Evolutionary conservation across 2,329 filamentous ascomycete species (phyloP).

Genomic region (Mycocentrospora acerina): DNA sequence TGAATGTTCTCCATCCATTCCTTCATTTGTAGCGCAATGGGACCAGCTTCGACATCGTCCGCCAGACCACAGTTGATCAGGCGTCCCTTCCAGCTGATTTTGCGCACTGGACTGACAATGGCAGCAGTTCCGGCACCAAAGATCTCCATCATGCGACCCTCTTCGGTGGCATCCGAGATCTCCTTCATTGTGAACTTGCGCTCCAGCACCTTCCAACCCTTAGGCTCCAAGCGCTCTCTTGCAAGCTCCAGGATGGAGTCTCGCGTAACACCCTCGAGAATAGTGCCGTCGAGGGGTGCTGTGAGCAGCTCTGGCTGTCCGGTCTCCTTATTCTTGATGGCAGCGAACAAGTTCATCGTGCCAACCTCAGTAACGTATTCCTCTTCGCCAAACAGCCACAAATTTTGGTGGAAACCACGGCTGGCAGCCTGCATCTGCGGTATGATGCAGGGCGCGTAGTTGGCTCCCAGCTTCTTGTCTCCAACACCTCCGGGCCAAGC

Average conservation of each 20-base stretch:
- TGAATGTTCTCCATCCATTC: conserved; percentile 95
- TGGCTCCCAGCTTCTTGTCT: conserved; percentile 97
- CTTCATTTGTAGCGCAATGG: conserved; percentile 85
- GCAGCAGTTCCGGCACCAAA: conserved; percentile 94
- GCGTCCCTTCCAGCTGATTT: conserved; percentile 84
- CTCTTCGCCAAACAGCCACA: conserved; percentile 96
- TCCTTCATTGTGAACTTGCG: conserved; percentile 91
- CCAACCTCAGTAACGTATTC: conserved; percentile 96
- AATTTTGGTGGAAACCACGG: conserved; percentile 94
- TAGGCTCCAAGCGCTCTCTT: conserved; percentile 74
- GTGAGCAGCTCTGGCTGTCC: conserved; percentile 91
- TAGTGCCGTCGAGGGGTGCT: conserved; percentile 94
- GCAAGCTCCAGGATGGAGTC: conserved; percentile 89
- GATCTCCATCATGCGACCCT: conserved; percentile 86
- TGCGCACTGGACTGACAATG: conserved; percentile 86
- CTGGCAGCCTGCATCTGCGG: conserved; percentile 89
- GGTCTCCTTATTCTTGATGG: conserved; percentile 79
- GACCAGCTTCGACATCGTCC: conserved; percentile 81
- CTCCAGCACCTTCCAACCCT: conserved; percentile 88
- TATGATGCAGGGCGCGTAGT: conserved; percentile 99
- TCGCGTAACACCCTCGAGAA: conserved; percentile 90
- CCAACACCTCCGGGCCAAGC: conserved; percentile 98
- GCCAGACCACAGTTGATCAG: conserved; percentile 80
- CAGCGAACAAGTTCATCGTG: conserved; percentile 98
- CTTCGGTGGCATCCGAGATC: conserved; percentile 74